These are phyloP conservation scores for Sarocladium oryzae DNA, from an alignment of 2,329 filamentous ascomycete genomes.

Conservation along the genomic window DNA sequence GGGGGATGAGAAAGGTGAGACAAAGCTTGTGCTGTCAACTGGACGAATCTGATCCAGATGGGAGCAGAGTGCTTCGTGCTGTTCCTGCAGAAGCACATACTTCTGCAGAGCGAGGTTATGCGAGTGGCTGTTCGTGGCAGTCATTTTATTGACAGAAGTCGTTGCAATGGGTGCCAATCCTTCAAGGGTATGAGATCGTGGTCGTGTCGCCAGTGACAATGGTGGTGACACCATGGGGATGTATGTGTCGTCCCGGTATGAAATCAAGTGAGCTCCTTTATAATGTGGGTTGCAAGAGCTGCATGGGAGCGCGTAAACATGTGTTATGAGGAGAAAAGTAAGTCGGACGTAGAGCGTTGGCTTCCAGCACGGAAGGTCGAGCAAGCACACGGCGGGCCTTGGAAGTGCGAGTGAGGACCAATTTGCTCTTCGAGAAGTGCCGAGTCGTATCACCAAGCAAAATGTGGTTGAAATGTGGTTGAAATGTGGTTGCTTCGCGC, in stretches of 20 bases:
- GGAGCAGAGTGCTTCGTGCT: slow-evolving; percentile 45
- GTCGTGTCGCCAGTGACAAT: slow-evolving; percentile 21
- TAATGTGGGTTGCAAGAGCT: neutral
- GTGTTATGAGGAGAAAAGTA: neutral
- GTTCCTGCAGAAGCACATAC: slow-evolving; percentile 46
- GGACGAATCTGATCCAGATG: slow-evolving; percentile 46
- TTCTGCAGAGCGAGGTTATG: slow-evolving; percentile 46
- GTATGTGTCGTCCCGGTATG: neutral
- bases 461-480: no score
- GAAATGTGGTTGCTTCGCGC: no score
- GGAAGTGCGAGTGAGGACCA: no score
- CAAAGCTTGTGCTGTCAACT: slow-evolving; percentile 25
- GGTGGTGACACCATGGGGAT: slow-evolving; percentile 28
- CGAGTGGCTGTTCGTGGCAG: slow-evolving; percentile 20
- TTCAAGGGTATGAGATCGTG: slow-evolving; percentile 14
- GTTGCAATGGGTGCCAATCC: slow-evolving; percentile 17
- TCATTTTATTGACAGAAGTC: slow-evolving; percentile 21
- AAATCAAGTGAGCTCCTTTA: neutral
- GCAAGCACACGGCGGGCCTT: no score
- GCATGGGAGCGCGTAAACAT: neutral
- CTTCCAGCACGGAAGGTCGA: neutral
- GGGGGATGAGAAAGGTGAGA: slow-evolving; percentile 41
- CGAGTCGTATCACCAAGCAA: no score
- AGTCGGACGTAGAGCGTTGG: neutral
- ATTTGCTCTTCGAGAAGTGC: no score